Evolutionary conservation across 2,329 filamentous ascomycete species (phyloP).

Genomic region (Colletotrichum sp.): DNA sequence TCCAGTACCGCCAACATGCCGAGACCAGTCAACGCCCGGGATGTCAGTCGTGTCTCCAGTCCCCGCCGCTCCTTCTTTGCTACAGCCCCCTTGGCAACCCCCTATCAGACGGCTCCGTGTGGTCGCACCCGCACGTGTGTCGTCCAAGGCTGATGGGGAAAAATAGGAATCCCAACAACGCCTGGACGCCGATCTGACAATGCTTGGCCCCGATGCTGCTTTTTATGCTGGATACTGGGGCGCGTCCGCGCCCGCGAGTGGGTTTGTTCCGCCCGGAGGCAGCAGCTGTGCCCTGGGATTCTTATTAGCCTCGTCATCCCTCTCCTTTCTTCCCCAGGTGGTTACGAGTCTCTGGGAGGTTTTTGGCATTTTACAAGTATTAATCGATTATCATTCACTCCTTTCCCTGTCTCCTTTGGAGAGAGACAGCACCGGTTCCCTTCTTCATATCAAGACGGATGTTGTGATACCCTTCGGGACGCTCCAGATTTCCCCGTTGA

Average conservation of each 20-base stretch:
- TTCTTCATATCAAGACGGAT: background rate
- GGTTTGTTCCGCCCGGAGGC: conserved; percentile 4
- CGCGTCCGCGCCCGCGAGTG: background rate
- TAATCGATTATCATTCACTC: background rate
- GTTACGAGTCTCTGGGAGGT: background rate
- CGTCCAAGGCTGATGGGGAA: conserved; percentile 4
- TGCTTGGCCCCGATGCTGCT: background rate
- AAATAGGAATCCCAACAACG: background rate
- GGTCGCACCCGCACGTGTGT: background rate
- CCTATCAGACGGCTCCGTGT: conserved; percentile 14
- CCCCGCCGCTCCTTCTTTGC: background rate
- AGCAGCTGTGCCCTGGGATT: background rate
- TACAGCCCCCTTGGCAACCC: background rate
- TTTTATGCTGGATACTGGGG: background rate
- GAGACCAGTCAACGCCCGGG: background rate
- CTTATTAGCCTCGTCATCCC: conserved; percentile 7
- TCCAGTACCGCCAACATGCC: background rate
- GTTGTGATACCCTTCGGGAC: background rate
- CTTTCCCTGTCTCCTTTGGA: background rate
- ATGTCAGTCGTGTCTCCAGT: conserved; percentile 18
- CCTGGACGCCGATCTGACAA: conserved; percentile 8
- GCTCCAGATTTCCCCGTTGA: background rate
- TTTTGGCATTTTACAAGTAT: background rate
- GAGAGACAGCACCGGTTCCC: background rate
- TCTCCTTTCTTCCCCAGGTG: background rate